Evolutionary conservation across 768 basidiomycete species (phyloP), one percentile per base, ranked within the genome.

Genomic region (Tricholoma terreum): DNA sequence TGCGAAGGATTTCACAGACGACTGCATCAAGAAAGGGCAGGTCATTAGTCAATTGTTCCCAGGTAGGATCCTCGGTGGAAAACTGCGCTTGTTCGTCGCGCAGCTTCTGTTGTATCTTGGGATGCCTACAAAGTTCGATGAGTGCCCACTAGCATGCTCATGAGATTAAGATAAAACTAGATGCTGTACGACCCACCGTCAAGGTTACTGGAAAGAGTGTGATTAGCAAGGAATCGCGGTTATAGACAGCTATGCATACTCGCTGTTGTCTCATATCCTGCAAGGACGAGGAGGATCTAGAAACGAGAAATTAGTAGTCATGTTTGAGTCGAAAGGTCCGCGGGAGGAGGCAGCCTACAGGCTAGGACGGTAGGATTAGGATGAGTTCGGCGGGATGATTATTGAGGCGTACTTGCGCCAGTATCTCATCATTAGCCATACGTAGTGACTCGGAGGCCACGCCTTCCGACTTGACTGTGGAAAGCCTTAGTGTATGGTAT

Each of bases 21-120:
- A 81, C 71, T 0, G 81, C 79, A 60, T 85, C 83, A 4, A 86
- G 78, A 62, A 80, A 85, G 0, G 83, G 84, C 6, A 87, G 67
- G 0, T 65, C 71, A 9, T 75, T 75, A 3, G 69, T 73, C 5
- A 86, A 73, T 55, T 84, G 78, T 36, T 84, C 83, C 67, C 77
- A 84, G 0, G 76, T 79, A 12, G 83, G 83, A 62, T 86, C 84
- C 5, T 57, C 55, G 15, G 63, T 68, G 1, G 74, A 66, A 49
- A 78, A 77, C 15, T 70, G 63, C 2, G 69, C 61, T 6, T 86
- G 71, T 54, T 86, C 84, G 5, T 33, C 34, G 12, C 51, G 51
- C n/a, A 52, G 11, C 35, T 38, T 52, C 34, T 22, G 21, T 17
- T 52, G 51, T 9, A 22, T 17, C 17, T 50, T 22, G 12, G 48